Evolutionary conservation across 495 filamentous ascomycete genomes (phyloP).

Genomic region (Penicillium daleae): DNA sequence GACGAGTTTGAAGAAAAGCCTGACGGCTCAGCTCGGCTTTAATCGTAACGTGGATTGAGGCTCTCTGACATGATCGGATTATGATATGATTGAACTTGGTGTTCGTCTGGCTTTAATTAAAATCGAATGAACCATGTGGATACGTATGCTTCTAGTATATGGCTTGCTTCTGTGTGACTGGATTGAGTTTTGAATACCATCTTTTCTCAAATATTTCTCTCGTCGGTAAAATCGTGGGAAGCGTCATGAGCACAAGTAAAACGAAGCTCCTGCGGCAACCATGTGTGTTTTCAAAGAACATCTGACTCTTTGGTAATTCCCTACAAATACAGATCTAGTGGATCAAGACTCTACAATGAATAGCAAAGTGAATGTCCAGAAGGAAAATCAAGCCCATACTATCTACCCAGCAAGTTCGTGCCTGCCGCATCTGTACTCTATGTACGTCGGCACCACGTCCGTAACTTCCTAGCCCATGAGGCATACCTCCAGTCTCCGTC

Average conservation of each 20-base stretch:
- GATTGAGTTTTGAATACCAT: not conserved
- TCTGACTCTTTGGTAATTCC: not conserved
- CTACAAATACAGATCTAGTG: not conserved
- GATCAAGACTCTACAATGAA: not conserved
- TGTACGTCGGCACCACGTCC: no score
- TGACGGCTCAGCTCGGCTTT: not conserved
- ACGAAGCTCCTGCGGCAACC: not conserved
- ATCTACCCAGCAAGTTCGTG: no score
- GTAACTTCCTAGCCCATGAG: no score
- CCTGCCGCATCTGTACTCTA: no score
- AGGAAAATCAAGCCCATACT: not conserved
- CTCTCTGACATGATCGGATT: slow-evolving; percentile 5
- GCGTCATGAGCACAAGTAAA: not conserved
- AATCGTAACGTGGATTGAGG: slow-evolving; percentile 6
- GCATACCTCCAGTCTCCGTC: no score
- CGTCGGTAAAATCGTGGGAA: no score
- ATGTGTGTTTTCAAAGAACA: not conserved
- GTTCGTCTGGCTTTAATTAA: not conserved
- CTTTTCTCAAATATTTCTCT: no score
- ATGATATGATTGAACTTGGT: slow-evolving; percentile 1
- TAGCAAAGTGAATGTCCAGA: not conserved
- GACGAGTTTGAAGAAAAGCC: not conserved
- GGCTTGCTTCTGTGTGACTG: not conserved
- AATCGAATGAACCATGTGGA: not conserved
- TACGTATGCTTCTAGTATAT: not conserved